Percentiles rank a stretch among this genome's conserved stretches.
Conservation (phyloP, 768 basidiomycete genomes). For the Suillus americanus region DNA sequence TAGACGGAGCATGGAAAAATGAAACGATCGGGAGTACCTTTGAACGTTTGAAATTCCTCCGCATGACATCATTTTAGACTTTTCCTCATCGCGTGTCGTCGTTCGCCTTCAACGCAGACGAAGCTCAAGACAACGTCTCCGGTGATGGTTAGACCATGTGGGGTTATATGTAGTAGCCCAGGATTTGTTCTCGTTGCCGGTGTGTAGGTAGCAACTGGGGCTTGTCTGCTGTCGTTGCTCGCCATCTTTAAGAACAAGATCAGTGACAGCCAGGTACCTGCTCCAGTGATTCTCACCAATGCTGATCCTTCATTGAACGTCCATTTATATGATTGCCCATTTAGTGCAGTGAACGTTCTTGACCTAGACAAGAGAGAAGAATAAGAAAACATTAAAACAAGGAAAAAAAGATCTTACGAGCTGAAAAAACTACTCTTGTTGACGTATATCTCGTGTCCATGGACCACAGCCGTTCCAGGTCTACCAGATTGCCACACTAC, state of each 20-base stretch:
- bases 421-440: conserved; percentile 27
- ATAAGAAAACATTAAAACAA: not conserved
- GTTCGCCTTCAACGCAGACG: conserved; percentile 33
- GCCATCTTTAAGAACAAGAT: conserved; percentile 21
- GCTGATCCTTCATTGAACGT: conserved; percentile 32
- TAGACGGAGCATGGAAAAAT: not conserved
- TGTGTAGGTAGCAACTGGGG: conserved; percentile 29
- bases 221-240: conserved; percentile 34
- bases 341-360: conserved; percentile 33
- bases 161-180: conserved; percentile 31
- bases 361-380: conserved; percentile 17
- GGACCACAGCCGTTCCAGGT: conserved; percentile 25
- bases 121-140: conserved; percentile 33
- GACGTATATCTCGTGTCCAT: conserved; percentile 28
- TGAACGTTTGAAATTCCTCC: not conserved
- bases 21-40: not conserved
- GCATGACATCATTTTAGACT: conserved; percentile 6
- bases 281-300: conserved; percentile 20
- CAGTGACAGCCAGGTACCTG: not conserved
- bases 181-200: conserved; percentile 27
- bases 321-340: conserved; percentile 35
- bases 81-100: conserved; percentile 27
- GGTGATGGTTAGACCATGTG: conserved; percentile 31
- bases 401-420: conserved; percentile 24
- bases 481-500: conserved; percentile 31